Evolutionary conservation across 2,329 filamentous ascomycete species (phyloP).

Genomic region (Fusarium sp.): DNA sequence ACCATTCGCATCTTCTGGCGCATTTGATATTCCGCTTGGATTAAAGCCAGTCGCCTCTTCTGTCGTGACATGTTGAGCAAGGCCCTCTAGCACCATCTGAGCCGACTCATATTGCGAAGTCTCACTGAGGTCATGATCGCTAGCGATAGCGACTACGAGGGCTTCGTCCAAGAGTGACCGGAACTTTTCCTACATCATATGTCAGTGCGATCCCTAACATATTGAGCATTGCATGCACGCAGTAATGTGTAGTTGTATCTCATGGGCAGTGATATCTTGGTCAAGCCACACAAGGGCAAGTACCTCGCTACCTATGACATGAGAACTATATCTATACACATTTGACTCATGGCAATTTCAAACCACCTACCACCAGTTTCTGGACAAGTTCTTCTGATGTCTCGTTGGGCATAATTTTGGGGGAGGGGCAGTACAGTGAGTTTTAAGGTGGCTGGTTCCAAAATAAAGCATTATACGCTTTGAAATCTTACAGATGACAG

Average conservation of each 20-base stretch:
- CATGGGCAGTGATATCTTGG: slow-evolving; percentile 6
- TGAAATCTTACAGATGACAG: slow-evolving; percentile 5
- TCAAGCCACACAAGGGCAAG: slow-evolving; percentile 6
- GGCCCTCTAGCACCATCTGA: slow-evolving; percentile 70
- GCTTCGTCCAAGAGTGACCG: slow-evolving; percentile 82
- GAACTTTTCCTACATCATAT: slow-evolving; percentile 71
- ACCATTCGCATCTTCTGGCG: slow-evolving; percentile 45
- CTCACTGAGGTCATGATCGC: slow-evolving; percentile 76
- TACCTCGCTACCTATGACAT: slow-evolving; percentile 9
- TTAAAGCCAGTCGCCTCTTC: slow-evolving; percentile 85
- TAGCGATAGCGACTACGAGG: slow-evolving; percentile 79
- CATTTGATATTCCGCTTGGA: slow-evolving; percentile 75
- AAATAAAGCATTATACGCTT: slow-evolving; percentile 43
- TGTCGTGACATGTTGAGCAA: slow-evolving; percentile 73
- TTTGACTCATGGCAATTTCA: neutral
- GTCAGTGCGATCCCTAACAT: slow-evolving; percentile 26
- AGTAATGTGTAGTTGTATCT: slow-evolving; percentile 9
- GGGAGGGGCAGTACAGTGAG: slow-evolving; percentile 29
- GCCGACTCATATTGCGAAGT: slow-evolving; percentile 66
- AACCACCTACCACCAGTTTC: slow-evolving; percentile 50
- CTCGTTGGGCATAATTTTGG: slow-evolving; percentile 43
- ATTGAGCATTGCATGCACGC: neutral
- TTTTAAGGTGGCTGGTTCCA: slow-evolving; percentile 24
- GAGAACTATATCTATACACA: slow-evolving; percentile 2
- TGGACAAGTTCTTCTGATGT: slow-evolving; percentile 45